Percentiles rank a stretch among this genome's conserved stretches.
These are phyloP conservation scores for Trichoderma sp. DNA, from an alignment of 2,329 filamentous ascomycete species.

Conservation along the genomic window DNA sequence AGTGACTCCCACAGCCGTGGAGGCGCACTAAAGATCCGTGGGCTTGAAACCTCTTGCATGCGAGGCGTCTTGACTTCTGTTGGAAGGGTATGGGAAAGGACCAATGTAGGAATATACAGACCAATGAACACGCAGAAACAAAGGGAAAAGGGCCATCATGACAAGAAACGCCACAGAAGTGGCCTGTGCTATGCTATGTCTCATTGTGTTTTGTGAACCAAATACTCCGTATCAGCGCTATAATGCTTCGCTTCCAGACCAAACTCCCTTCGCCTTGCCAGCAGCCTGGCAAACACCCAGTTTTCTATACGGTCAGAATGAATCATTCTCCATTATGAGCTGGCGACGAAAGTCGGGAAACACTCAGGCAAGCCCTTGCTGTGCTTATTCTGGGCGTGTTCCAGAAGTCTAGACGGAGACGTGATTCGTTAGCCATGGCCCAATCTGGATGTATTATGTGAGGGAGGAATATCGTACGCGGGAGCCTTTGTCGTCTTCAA, in stretches of 20 bases:
- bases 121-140: not conserved
- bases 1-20: constrained; percentile 28
- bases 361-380: constrained; percentile 69
- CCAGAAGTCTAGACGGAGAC: constrained; percentile 53
- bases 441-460: not conserved
- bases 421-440: constrained; percentile 3
- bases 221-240: constrained; percentile 12
- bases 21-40: constrained; percentile 31
- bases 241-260: constrained; percentile 19
- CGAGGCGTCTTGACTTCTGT: not conserved
- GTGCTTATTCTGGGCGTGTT: constrained; percentile 76
- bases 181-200: constrained; percentile 12
- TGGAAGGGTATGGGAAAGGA: not conserved
- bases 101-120: not conserved
- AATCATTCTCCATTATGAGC: not conserved
- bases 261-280: constrained; percentile 17
- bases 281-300: not conserved
- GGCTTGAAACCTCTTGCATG: not conserved
- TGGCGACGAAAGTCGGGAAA: constrained; percentile 54
- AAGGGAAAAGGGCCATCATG: not conserved
- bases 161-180: not conserved
- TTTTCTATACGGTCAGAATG: not conserved
- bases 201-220: constrained; percentile 3
- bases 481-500: constrained; percentile 73
- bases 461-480: constrained; percentile 50